Evolutionary conservation across 1,284 basidiomycete species (phyloP).

Genomic region (Spongispora temasekensis): DNA sequence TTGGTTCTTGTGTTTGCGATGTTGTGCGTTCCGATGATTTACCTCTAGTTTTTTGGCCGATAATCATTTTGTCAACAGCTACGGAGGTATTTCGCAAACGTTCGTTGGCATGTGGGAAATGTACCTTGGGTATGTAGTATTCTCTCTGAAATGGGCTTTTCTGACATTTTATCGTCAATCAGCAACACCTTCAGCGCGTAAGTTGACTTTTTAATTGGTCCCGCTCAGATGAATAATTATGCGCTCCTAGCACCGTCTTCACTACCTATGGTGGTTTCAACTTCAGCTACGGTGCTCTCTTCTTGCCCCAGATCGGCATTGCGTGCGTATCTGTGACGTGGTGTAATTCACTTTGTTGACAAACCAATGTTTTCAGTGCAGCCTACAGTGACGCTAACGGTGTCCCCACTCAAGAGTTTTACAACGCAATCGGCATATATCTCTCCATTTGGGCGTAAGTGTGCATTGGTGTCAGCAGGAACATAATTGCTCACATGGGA

Average conservation of each 20-base stretch:
- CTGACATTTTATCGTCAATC: conserved; percentile 5
- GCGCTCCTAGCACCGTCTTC: conserved; percentile 24
- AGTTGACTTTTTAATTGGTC: conserved; percentile 8
- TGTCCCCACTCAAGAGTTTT: conserved; percentile 23
- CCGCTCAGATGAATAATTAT: background rate
- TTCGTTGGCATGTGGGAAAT: conserved; percentile 35
- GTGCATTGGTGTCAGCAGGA: background rate
- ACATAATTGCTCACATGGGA: conserved; percentile 2
- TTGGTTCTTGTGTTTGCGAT: conserved; percentile 32
- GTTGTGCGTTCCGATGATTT: conserved; percentile 20
- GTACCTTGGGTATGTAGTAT: conserved; percentile 28
- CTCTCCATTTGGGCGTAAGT: conserved; percentile 24
- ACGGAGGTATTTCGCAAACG: conserved; percentile 33
- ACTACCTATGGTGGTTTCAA: conserved; percentile 33
- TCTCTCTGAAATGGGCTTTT: background rate
- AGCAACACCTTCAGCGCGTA: conserved; percentile 32
- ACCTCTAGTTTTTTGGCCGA: background rate
- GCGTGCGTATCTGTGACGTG: conserved; percentile 19
- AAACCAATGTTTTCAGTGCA: conserved; percentile 11
- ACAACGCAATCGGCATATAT: conserved; percentile 30
- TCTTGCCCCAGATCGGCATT: conserved; percentile 28
- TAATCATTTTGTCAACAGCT: conserved; percentile 14
- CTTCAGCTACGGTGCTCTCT: conserved; percentile 30
- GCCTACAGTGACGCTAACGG: conserved; percentile 27
- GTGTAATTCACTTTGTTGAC: conserved; percentile 7